phyloP scores from a whole-genome alignment of 2,329 filamentous ascomycete genomes.

The Aspergillus transmontanensis region DNA sequence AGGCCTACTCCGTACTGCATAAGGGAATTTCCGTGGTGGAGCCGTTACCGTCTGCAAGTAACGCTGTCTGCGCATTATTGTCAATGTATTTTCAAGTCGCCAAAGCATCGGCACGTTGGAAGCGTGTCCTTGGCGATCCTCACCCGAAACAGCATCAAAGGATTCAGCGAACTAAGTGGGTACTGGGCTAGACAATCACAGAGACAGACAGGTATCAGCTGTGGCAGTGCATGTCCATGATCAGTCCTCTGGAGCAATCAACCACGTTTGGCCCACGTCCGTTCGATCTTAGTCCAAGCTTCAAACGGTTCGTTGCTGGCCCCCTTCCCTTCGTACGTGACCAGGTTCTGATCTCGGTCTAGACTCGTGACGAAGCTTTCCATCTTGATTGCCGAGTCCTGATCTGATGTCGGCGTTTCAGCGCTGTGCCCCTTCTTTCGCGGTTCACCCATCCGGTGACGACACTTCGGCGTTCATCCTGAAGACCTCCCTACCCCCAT shows the following conservation, averaged over 20 bases:
- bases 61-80: conserved; percentile 1
- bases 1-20: background rate
- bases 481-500: background rate
- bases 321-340: conserved; percentile 2
- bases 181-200: background rate
- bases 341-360: conserved; percentile 10
- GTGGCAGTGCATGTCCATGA: conserved; percentile 22
- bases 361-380: conserved; percentile 19
- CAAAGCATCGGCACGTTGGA: conserved; percentile 6
- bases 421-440: conserved; percentile 16
- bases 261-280: conserved; percentile 23
- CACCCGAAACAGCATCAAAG: conserved; percentile 2
- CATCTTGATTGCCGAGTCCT: conserved; percentile 13
- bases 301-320: conserved; percentile 13
- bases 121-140: conserved; percentile 6
- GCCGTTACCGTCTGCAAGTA: background rate
- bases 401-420: conserved; percentile 21
- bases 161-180: background rate
- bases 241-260: conserved; percentile 16
- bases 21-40: background rate
- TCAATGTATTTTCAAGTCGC: conserved; percentile 3
- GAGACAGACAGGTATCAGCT: conserved; percentile 4
- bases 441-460: conserved; percentile 13
- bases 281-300: conserved; percentile 19
- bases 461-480: conserved; percentile 1